Evolutionary conservation across 2,329 filamentous ascomycete genomes (phyloP), one percentile per base, ranked within the genome.

Genomic region (Sporothrix euskadiensis): DNA sequence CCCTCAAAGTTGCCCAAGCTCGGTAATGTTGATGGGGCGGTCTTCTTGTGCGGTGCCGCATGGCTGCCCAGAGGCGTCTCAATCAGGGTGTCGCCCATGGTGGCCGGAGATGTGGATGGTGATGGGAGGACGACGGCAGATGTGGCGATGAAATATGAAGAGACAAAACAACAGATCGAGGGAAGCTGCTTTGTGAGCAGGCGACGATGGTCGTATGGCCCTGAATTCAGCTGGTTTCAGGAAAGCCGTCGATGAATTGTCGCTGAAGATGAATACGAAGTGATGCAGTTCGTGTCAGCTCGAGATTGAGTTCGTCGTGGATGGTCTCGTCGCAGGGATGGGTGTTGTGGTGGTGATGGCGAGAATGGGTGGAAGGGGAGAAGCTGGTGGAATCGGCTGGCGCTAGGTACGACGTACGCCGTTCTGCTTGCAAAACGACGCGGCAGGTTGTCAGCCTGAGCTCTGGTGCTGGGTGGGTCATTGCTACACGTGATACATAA

Each of bases 1-100:
- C 94, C 94, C 83, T 98, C 95, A 76, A 98, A 90, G 78, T 92
- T 91, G 81, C 97, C 94, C 83, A 97, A 91, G 83, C 93, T 95
- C 56, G 94, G 92, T 84, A 97, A 96, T 79, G 91, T 90, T 76
- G 91, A 92, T 70, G 91, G 89, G 79, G 90, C 87, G 80, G 90
- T 86, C 86, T 94, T 97, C 86, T 92, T 94, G 84, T 94, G 92
- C 82, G 92, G 91, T 81, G 90, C 88, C 83, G 91, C 85, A 78
- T 87, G 88, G 87, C 90, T 92, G 32, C 65, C 56, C 82, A 88
- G 87, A 80, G 93, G 90, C 84, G 88, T 94, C 84, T 97, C 94
- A 81, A 97, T 90, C 79, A 92, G 88, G 81, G 93, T 89, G 86
- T 97, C 93, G 83, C 90, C 94, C 95, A 98, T 98, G 71, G 70